Conservation (phyloP, 495 filamentous ascomycete genomes). For the Thozetella sp. region DNA sequence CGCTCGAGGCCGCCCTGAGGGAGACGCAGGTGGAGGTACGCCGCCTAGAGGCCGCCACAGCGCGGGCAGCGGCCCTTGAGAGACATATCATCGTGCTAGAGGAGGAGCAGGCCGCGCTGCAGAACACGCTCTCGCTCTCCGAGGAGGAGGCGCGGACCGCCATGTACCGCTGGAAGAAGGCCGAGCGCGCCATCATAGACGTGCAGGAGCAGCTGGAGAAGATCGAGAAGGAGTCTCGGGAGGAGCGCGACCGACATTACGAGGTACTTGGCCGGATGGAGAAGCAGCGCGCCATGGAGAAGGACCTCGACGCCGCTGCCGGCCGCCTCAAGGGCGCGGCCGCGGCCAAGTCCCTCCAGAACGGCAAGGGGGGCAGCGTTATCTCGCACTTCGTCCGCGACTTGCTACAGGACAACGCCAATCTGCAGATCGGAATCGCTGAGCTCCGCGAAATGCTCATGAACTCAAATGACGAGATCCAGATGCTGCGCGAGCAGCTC, state of each 20-base stretch:
- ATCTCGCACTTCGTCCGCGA: constrained; percentile 95
- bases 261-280: constrained; percentile 83
- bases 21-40: constrained; percentile 76
- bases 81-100: constrained; percentile 76
- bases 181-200: constrained; percentile 71
- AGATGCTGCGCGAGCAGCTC: constrained; percentile 83
- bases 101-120: constrained; percentile 73
- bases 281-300: constrained; percentile 72
- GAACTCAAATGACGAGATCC: constrained; percentile 92
- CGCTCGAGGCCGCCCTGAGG: constrained; percentile 71
- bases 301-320: constrained; percentile 74
- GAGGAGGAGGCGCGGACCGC: constrained; percentile 75
- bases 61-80: constrained; percentile 76
- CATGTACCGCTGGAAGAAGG: constrained; percentile 78
- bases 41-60: constrained; percentile 69
- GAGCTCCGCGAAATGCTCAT: constrained; percentile 90
- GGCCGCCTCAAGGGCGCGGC: constrained; percentile 79
- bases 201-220: constrained; percentile 86
- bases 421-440: constrained; percentile 84
- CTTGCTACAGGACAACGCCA: constrained; percentile 93
- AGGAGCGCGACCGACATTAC: constrained; percentile 80
- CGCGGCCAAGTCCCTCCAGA: constrained; percentile 60
- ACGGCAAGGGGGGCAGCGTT: constrained; percentile 56
- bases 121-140: constrained; percentile 62
- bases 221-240: constrained; percentile 81